Evolutionary conservation across 169 alveolate species (phyloP).

Genomic region (Perkinsus olseni): DNA sequence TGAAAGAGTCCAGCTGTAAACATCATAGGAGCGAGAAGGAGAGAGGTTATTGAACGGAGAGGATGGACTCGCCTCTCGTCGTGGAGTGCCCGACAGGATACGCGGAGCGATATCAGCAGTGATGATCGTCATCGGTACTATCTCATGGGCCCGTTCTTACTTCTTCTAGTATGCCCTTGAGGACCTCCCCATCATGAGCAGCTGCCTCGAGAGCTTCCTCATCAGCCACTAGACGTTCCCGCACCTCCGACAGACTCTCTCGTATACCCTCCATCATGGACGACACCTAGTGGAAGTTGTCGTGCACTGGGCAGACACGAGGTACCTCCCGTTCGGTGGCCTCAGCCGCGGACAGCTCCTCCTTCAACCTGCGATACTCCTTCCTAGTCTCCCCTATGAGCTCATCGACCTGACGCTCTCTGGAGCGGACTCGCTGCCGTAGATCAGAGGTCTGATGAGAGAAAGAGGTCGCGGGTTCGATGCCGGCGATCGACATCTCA

Average conservation of each 20-base stretch:
- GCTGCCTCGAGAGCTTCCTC: background rate
- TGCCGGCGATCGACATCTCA: background rate
- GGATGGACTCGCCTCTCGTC: too few species aligned
- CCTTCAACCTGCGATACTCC: background rate
- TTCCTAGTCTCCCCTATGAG: background rate
- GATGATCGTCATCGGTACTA: too few species aligned
- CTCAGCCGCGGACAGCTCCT: background rate
- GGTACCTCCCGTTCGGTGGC: background rate
- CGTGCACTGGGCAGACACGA: background rate
- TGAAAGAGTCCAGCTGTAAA: too few species aligned
- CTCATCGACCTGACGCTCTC: background rate
- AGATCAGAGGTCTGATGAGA: background rate
- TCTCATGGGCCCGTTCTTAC: background rate
- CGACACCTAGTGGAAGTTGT: background rate
- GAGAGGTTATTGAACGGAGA: too few species aligned
- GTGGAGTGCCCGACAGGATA: background rate
- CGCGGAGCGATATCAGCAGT: background rate
- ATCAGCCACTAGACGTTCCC: background rate
- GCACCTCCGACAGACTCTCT: background rate
- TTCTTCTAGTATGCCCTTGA: background rate
- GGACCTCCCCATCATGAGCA: background rate
- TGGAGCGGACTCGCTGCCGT: background rate
- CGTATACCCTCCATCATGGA: background rate
- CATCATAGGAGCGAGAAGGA: too few species aligned
- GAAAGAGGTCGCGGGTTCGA: background rate